Conservation (phyloP, 108 stramenopile genomes). For the Fistulifera pelliculosa region DNA sequence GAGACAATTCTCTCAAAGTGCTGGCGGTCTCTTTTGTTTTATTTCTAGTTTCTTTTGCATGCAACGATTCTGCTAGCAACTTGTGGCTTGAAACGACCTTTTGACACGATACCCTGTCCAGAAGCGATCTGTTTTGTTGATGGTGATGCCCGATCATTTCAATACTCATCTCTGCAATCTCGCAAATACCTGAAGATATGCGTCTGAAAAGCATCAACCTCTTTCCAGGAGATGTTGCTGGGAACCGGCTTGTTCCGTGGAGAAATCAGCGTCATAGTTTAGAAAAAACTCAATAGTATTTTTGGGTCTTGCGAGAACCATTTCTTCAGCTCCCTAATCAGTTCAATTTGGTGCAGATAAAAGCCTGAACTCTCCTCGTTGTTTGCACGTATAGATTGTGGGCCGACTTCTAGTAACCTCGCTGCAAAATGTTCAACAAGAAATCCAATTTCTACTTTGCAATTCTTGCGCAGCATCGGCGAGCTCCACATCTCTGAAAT, state of each 20-base stretch:
- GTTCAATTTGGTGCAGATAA: constrained; percentile 63
- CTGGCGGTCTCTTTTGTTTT: constrained; percentile 57
- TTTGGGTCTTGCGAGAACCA: constrained; percentile 68
- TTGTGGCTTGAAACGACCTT: constrained; percentile 2
- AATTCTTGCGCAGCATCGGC: constrained; percentile 42
- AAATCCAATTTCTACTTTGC: constrained; percentile 78
- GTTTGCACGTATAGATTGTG: constrained; percentile 39
- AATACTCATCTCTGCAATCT: constrained; percentile 59
- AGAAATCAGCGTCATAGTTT: constrained; percentile 63
- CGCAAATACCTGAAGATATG: constrained; percentile 58
- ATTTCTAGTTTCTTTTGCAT: constrained; percentile 1
- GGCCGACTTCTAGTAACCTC: constrained; percentile 55
- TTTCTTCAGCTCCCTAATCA: constrained; percentile 52
- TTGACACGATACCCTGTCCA: too few species aligned
- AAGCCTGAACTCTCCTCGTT: constrained; percentile 22
- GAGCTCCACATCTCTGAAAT: constrained; percentile 65
- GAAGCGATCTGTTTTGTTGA: too few species aligned
- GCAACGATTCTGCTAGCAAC: neutral
- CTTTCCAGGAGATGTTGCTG: constrained; percentile 29
- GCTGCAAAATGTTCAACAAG: constrained; percentile 80
- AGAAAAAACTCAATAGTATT: constrained; percentile 58
- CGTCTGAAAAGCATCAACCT: constrained; percentile 61
- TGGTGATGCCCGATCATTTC: constrained; percentile 45
- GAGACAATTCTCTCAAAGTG: constrained; percentile 46
- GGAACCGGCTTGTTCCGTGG: constrained; percentile 6